A percentile compares a stretch with the other conserved stretches of the same genome.
Evolutionary conservation across 108 stramenopile species (phyloP).

Genomic region (Fragilaria crotonensis): DNA sequence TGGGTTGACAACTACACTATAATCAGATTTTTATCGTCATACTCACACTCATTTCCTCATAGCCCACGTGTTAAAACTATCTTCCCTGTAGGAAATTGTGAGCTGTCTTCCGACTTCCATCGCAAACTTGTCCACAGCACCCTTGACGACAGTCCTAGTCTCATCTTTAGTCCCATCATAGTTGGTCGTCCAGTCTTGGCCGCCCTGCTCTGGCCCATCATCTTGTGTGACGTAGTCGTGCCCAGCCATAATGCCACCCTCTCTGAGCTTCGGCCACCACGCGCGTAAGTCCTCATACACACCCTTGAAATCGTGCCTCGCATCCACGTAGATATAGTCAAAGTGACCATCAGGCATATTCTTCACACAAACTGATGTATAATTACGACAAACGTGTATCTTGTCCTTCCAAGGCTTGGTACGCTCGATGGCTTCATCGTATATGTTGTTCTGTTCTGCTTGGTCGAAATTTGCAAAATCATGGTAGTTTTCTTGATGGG

Average conservation of each 20-base stretch:
- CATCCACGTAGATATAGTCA: slow-evolving; percentile 47
- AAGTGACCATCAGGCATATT: slow-evolving; percentile 14
- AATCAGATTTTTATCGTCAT: no score
- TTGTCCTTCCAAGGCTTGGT: slow-evolving; percentile 3
- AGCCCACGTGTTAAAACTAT: no score
- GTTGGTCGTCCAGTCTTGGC: background rate
- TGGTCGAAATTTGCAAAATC: no score
- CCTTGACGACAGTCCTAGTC: background rate
- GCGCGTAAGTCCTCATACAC: slow-evolving; percentile 24
- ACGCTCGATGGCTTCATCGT: no score
- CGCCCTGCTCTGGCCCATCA: no score
- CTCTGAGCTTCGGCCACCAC: slow-evolving; percentile 34
- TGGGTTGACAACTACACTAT: no score
- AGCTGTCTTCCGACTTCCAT: no score
- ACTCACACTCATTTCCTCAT: no score
- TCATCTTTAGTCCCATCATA: slow-evolving; percentile 2
- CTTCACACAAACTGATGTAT: slow-evolving; percentile 6
- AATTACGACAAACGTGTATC: slow-evolving; percentile 17
- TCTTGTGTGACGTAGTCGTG: slow-evolving; percentile 6
- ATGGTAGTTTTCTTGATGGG: no score
- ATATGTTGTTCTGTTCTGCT: no score
- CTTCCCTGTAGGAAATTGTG: no score
- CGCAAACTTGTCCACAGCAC: slow-evolving; percentile 5
- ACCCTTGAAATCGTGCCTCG: slow-evolving; percentile 32
- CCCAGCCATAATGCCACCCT: slow-evolving; percentile 11